Evolutionary conservation across 2,329 filamentous ascomycete species (phyloP).

Genomic region (Magnaporthiopsis incrustans): DNA sequence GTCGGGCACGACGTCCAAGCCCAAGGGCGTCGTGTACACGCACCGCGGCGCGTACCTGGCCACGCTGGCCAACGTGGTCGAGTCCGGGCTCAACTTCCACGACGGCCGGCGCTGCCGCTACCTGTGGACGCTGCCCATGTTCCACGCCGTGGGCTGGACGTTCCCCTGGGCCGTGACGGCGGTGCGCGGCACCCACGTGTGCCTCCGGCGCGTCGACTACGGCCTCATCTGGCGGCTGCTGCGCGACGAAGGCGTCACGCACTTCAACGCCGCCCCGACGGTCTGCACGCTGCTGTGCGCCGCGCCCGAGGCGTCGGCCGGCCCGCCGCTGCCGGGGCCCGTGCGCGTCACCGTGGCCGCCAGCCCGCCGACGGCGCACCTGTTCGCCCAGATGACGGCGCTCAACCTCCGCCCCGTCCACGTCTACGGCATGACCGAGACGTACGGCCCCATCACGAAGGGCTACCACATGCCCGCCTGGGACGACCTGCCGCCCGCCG

Average conservation of each 20-base stretch:
- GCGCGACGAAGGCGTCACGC: constrained; percentile 79
- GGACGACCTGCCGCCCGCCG: constrained; percentile 63
- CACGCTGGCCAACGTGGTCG: constrained; percentile 75
- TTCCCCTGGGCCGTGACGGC: constrained; percentile 83
- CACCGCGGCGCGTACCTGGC: constrained; percentile 84
- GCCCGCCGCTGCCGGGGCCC: constrained; percentile 57
- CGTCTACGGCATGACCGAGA: constrained; percentile 83
- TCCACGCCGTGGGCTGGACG: constrained; percentile 69
- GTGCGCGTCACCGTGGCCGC: constrained; percentile 90
- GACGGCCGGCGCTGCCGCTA: constrained; percentile 61
- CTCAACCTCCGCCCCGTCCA: constrained; percentile 88
- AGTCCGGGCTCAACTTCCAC: constrained; percentile 72
- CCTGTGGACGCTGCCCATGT: constrained; percentile 89
- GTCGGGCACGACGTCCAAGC: constrained; percentile 81
- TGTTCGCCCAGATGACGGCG: constrained; percentile 80
- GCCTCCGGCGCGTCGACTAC: constrained; percentile 91
- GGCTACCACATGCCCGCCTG: constrained; percentile 82
- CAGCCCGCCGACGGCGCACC: constrained; percentile 77
- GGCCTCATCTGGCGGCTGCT: constrained; percentile 83
- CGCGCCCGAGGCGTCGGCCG: constrained; percentile 61
- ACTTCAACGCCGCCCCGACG: constrained; percentile 93
- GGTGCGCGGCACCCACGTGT: constrained; percentile 90
- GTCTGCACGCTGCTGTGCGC: constrained; percentile 91
- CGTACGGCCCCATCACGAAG: constrained; percentile 92
- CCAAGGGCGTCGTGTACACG: constrained; percentile 90